phyloP scores from a whole-genome alignment of 345 rosid species.

The Pistacia integerrima region DNA sequence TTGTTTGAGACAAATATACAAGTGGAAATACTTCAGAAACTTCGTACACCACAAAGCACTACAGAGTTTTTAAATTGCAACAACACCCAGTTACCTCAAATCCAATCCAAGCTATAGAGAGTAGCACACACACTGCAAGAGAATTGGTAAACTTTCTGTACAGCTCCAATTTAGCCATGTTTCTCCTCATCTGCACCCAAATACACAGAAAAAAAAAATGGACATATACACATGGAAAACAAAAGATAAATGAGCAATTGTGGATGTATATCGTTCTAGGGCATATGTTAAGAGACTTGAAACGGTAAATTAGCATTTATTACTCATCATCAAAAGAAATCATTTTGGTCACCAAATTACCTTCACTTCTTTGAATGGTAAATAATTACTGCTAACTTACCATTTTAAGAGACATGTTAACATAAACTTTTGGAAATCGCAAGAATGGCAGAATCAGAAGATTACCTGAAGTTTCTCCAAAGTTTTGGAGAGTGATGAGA shows the following conservation, averaged over 20 bases:
- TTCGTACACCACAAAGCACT: neutral
- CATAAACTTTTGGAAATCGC: neutral
- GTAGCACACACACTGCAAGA: conserved; percentile 78
- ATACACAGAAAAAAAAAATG: neutral
- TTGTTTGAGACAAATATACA: neutral
- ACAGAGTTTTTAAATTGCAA: neutral
- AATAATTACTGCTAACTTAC: too few relatives aligned
- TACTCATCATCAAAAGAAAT: too few relatives aligned
- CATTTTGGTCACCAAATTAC: too few relatives aligned
- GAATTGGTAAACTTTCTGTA: conserved; percentile 87
- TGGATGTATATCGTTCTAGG: neutral
- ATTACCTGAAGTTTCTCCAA: conserved; percentile 95
- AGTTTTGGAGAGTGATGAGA: conserved; percentile 89
- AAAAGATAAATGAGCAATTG: neutral
- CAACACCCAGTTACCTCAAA: conserved; percentile 67
- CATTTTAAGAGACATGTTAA: too few relatives aligned
- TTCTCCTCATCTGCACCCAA: conserved; percentile 75
- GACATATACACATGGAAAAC: neutral
- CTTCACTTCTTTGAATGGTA: too few relatives aligned
- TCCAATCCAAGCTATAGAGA: conserved; percentile 97
- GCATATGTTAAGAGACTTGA: too few relatives aligned
- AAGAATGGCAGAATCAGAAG: neutral
- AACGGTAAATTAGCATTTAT: too few relatives aligned
- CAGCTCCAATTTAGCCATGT: conserved; percentile 83
- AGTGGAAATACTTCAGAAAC: neutral